phyloP scores from a whole-genome alignment of 768 basidiomycete species.

The Boletus coccyginus region DNA sequence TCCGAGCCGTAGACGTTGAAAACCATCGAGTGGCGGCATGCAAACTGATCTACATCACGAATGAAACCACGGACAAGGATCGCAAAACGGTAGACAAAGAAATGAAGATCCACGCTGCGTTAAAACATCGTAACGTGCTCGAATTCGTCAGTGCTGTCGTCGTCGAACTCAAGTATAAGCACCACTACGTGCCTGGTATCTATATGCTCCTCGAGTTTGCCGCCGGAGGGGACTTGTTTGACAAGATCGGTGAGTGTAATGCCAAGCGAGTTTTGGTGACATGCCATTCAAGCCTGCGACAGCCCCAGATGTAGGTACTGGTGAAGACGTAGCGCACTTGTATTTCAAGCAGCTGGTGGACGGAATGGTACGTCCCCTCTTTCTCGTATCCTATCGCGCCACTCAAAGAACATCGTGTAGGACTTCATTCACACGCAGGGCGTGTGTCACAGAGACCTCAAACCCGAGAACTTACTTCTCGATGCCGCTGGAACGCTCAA shows the following conservation, averaged over 20 bases:
- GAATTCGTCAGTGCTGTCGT: conserved; percentile 78
- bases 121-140: conserved; percentile 80
- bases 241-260: conserved; percentile 83
- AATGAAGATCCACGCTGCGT: conserved; percentile 79
- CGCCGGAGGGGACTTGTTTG: conserved; percentile 92
- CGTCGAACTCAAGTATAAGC: conserved; percentile 60
- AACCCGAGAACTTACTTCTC: conserved; percentile 93
- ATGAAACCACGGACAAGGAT: conserved; percentile 60
- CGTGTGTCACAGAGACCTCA: conserved; percentile 94
- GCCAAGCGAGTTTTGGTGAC: neutral
- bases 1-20: conserved; percentile 69
- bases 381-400: neutral
- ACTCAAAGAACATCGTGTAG: conserved; percentile 36
- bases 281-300: neutral
- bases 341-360: conserved; percentile 85
- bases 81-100: conserved; percentile 88
- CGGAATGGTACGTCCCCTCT: conserved; percentile 62
- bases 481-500: conserved; percentile 83
- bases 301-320: conserved; percentile 91
- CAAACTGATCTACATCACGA: conserved; percentile 71
- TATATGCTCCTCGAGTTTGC: conserved; percentile 95
- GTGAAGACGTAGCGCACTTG: conserved; percentile 82
- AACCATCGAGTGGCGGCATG: conserved; percentile 77
- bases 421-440: conserved; percentile 84
- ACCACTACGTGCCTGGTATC: conserved; percentile 69